phyloP scores from a whole-genome alignment of 2,329 filamentous ascomycete genomes.

The Cytospora mali region DNA sequence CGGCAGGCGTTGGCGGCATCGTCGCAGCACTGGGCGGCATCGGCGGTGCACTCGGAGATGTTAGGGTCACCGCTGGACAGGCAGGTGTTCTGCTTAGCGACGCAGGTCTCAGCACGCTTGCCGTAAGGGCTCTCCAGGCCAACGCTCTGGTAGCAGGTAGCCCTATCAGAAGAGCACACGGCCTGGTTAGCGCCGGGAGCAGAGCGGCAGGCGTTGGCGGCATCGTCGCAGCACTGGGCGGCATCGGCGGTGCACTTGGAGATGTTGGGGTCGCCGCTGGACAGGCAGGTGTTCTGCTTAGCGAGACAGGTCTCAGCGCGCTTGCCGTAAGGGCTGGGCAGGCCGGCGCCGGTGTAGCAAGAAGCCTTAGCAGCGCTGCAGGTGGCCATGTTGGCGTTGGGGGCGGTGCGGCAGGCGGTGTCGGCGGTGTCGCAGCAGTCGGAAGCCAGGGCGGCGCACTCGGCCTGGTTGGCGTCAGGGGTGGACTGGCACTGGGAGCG shows the following conservation, averaged over 20 bases:
- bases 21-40: background rate
- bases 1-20: background rate
- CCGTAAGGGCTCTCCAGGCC: too few species aligned
- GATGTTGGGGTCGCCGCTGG: slow-evolving; percentile 1
- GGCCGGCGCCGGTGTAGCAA: background rate
- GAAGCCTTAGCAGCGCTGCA: slow-evolving; percentile 12
- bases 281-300: slow-evolving; percentile 5
- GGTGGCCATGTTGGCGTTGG: slow-evolving; percentile 2
- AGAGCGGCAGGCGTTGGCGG: slow-evolving; percentile 6
- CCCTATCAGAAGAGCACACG: background rate
- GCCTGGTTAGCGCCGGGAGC: background rate
- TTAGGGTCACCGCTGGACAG: too few species aligned
- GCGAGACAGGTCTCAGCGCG: slow-evolving; percentile 7
- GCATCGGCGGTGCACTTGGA: background rate
- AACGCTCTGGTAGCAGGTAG: too few species aligned
- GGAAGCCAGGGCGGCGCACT: background rate
- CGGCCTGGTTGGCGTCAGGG: slow-evolving; percentile 7
- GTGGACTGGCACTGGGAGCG: background rate
- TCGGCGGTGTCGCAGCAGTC: background rate
- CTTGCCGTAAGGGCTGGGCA: slow-evolving; percentile 7
- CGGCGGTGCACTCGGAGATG: background rate
- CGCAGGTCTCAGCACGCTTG: too few species aligned
- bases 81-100: too few species aligned
- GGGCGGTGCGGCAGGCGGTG: background rate
- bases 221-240: slow-evolving; percentile 4